Percentiles rank a stretch among this genome's conserved stretches.
Conservation (phyloP, 2,329 filamentous ascomycete genomes). For the Sclerotinia trifoliorum region DNA sequence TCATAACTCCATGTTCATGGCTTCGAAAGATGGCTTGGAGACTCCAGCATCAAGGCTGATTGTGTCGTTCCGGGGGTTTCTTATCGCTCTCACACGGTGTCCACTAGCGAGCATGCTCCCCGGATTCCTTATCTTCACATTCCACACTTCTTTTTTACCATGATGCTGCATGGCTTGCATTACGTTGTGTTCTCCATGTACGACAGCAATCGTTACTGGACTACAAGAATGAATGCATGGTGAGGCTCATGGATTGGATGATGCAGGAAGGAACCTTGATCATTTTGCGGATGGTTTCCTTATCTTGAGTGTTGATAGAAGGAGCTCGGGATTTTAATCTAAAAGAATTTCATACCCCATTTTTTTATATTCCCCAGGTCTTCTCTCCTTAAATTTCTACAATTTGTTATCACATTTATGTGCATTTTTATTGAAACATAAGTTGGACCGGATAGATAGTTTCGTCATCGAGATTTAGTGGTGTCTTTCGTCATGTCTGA, state of each 20-base stretch:
- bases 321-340: background rate
- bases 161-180: background rate
- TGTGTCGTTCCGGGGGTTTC: background rate
- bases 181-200: background rate
- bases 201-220: background rate
- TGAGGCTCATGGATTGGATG: slow-evolving; percentile 2
- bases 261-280: background rate
- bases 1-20: background rate
- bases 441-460: background rate
- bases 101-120: slow-evolving; percentile 15
- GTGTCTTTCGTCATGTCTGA: slow-evolving; percentile 4
- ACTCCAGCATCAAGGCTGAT: background rate
- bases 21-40: background rate
- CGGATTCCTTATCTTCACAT: slow-evolving; percentile 19
- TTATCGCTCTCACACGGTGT: background rate
- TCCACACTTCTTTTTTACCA: slow-evolving; percentile 2
- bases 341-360: slow-evolving; percentile 12
- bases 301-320: slow-evolving; percentile 1
- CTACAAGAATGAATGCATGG: background rate
- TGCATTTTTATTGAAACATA: background rate
- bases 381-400: background rate
- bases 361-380: background rate
- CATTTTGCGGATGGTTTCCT: background rate
- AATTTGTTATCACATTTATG: background rate
- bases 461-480: background rate